Base-by-base conservation (phyloP, 768 basidiomycete species). In the Leccinellum albellum region DNA sequence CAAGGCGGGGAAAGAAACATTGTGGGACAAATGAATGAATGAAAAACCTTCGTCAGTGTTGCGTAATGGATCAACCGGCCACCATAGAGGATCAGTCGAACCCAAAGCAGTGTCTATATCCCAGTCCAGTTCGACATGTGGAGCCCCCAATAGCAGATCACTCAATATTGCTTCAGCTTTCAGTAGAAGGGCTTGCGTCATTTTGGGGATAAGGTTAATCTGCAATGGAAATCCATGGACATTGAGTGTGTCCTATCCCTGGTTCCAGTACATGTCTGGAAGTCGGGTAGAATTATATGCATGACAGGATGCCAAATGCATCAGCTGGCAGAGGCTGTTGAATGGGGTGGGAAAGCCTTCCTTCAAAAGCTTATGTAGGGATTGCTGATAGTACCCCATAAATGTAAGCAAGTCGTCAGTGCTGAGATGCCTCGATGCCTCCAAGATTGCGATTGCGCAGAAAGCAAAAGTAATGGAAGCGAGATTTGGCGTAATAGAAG, bases 241-340 rank as follows among this genome's bases (percentile, higher is more conserved):
- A 5, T 48, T 50, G 14, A 58, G 48, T 1, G 48, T 58, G 4
- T 58, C 37, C 1, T 5, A 40, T 1, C 1, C 1, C 9, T 3
- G 14, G 7, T 58, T 58, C 49, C 53, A 58, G 5, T 58, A 24
- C 57, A 58, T 55, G 5, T 50, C 12, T 0, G 53, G 49, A 15
- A 55, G 29, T 5, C 46, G 50, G 0, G 17, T 1, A 12, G 32
- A 3, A 4, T 44, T 20, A 10, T 33, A 50, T 0, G 49, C 49
- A 14, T 55, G 12, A 2, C 3, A 0, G 20, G 9, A 0, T 0
- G 44, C 17, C 0, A 56, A 26, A 8, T 58, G 57, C 0, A 14
- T 45, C 0, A 55, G 54, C 10, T 58, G 24, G 0, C 7, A 6
- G 2, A 58, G 5, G 1, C 1, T 21, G 1, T 55, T 58, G 24